phyloP scores from a whole-genome alignment of 1,139 yeast genomes.

The Debaryomycetaceae sp. region DNA sequence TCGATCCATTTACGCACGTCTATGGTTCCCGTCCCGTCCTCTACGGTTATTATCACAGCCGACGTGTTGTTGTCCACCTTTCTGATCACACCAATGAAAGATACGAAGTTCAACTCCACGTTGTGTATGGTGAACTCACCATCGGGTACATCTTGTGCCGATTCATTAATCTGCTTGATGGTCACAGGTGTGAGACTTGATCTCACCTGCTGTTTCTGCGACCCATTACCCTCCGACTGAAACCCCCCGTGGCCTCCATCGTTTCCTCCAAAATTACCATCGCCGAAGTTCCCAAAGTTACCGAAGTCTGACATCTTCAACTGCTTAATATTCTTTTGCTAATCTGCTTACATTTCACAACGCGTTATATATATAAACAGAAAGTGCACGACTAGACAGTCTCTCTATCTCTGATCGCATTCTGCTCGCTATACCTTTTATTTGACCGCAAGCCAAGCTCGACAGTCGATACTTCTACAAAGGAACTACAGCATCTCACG shows the following conservation, averaged over 20 bases:
- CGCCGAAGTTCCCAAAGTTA: slow-evolving; percentile 20
- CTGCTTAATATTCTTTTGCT: not conserved
- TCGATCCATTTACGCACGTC: slow-evolving; percentile 72
- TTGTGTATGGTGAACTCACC: slow-evolving; percentile 71
- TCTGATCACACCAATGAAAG: slow-evolving; percentile 65
- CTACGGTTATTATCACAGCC: slow-evolving; percentile 55
- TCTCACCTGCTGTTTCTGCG: slow-evolving; percentile 37
- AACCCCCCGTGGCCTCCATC: slow-evolving; percentile 29
- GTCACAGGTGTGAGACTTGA: slow-evolving; percentile 74
- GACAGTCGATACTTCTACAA: no score
- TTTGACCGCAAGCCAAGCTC: no score
- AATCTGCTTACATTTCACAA: not conserved
- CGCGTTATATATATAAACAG: not conserved
- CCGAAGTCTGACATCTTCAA: slow-evolving; percentile 18
- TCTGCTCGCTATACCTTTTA: no score
- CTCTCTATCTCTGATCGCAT: not conserved
- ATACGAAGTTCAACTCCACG: slow-evolving; percentile 56
- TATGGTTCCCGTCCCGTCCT: slow-evolving; percentile 81
- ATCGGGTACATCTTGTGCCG: slow-evolving; percentile 65
- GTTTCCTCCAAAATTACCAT: slow-evolving; percentile 26
- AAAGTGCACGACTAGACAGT: not conserved
- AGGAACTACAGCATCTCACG: no score
- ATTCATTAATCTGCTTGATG: slow-evolving; percentile 70
- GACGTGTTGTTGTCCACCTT: slow-evolving; percentile 55
- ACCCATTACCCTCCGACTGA: slow-evolving; percentile 21